Percentiles rank a stretch among this genome's conserved stretches.
Evolutionary conservation across 1,139 yeast species (phyloP).

Genomic region (Yamadazyma mexicana): DNA sequence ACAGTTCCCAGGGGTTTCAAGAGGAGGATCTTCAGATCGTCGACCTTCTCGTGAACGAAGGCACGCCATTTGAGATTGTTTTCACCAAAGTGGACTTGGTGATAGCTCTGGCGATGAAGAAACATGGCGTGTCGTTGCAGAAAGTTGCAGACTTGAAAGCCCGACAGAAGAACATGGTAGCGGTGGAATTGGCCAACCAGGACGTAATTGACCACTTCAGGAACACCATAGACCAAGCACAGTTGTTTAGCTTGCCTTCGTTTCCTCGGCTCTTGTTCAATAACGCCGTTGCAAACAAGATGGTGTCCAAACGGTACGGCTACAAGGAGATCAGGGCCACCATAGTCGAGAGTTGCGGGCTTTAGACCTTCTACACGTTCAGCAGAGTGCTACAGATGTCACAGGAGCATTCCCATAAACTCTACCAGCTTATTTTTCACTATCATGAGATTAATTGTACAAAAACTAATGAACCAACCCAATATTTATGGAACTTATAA

Average conservation of each 20-base stretch:
- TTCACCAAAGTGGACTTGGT: slow-evolving; percentile 74
- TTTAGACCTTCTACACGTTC: slow-evolving; percentile 6
- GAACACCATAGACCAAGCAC: slow-evolving; percentile 22
- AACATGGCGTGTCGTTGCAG: slow-evolving; percentile 4
- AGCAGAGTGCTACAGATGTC: too few relatives aligned
- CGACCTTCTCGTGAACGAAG: slow-evolving; percentile 49
- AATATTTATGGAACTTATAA: slow-evolving; percentile 1
- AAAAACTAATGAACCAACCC: slow-evolving; percentile 2
- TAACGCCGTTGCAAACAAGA: slow-evolving; percentile 28
- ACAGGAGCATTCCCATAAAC: too few relatives aligned
- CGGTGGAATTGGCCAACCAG: slow-evolving; percentile 21
- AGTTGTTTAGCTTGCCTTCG: slow-evolving; percentile 22
- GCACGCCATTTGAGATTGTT: slow-evolving; percentile 70
- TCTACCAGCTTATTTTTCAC: neutral
- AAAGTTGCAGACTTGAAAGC: slow-evolving; percentile 2
- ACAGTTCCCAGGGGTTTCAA: slow-evolving; percentile 57
- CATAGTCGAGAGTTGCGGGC: slow-evolving; percentile 35
- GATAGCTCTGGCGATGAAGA: slow-evolving; percentile 22
- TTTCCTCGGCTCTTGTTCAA: slow-evolving; percentile 35
- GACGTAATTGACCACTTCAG: slow-evolving; percentile 24
- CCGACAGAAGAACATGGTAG: slow-evolving; percentile 14
- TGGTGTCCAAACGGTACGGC: slow-evolving; percentile 28
- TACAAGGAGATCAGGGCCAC: slow-evolving; percentile 36
- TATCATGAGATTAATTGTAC: slow-evolving; percentile 4
- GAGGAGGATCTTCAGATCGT: slow-evolving; percentile 57